Conservation (phyloP, 2,329 filamentous ascomycete species). For the Claviceps sp. region DNA sequence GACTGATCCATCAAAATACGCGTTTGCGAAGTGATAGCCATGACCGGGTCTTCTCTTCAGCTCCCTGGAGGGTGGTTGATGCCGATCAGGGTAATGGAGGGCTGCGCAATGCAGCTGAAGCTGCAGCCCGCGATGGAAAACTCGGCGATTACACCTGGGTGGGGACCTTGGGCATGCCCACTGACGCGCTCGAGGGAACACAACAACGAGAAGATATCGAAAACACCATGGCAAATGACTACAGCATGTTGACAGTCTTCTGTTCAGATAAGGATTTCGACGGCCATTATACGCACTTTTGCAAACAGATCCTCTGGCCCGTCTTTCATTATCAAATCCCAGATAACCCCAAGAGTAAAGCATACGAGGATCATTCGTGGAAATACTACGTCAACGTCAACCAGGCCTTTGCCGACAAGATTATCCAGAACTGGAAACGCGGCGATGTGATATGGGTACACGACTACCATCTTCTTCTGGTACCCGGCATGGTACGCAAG, state of each 20-base stretch:
- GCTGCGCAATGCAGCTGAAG: conserved; percentile 74
- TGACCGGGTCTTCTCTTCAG: conserved; percentile 59
- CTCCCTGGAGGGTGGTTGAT: conserved; percentile 69
- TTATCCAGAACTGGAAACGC: conserved; percentile 83
- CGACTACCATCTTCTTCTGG: conserved; percentile 84
- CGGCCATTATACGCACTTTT: conserved; percentile 89
- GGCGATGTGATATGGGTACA: conserved; percentile 92
- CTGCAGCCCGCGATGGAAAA: conserved; percentile 55
- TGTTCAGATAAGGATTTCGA: conserved; percentile 86
- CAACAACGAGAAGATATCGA: conserved; percentile 72
- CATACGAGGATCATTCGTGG: conserved; percentile 95
- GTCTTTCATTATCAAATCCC: conserved; percentile 98
- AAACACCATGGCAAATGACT: conserved; percentile 65
- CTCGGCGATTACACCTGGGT: conserved; percentile 75
- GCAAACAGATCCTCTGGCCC: conserved; percentile 95
- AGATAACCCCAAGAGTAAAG: conserved; percentile 95
- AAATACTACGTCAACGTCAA: conserved; percentile 87
- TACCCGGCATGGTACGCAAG: conserved; percentile 80
- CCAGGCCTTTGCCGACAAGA: conserved; percentile 81
- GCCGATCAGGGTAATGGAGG: conserved; percentile 90
- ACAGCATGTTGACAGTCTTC: conserved; percentile 72
- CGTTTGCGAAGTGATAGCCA: conserved; percentile 46
- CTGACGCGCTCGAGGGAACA: conserved; percentile 63
- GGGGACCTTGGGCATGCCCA: conserved; percentile 87
- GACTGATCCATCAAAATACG: conserved; percentile 40